Percentiles rank a stretch among this genome's conserved stretches.
Evolutionary conservation across 2,329 filamentous ascomycete genomes (phyloP).

Genomic region (Lachnellula subtilissima): DNA sequence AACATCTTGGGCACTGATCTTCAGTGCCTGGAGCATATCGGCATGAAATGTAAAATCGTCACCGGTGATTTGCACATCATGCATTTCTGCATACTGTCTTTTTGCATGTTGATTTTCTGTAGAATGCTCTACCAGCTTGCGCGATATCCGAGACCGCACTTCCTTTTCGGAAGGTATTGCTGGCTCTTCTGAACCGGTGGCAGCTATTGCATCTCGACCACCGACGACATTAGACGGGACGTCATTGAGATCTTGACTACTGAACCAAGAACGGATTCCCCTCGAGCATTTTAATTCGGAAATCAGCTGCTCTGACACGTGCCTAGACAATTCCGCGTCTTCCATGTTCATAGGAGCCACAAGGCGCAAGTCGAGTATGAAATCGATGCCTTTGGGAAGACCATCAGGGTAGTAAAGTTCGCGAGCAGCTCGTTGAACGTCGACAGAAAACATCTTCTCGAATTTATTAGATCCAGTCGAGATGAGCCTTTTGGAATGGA

Average conservation of each 20-base stretch:
- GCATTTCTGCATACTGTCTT: not conserved
- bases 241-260: conserved; percentile 33
- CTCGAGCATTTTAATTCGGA: conserved; percentile 54
- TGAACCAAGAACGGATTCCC: conserved; percentile 53
- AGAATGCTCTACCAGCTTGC: too few species aligned
- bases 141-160: too few species aligned
- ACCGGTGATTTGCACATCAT: not conserved
- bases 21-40: not conserved
- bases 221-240: conserved; percentile 39
- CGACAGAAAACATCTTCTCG: conserved; percentile 39
- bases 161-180: not conserved
- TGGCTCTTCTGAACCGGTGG: not conserved
- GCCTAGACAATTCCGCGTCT: conserved; percentile 50
- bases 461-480: conserved; percentile 45
- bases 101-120: not conserved
- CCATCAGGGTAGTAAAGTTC: conserved; percentile 26
- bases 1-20: not conserved
- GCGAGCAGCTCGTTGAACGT: conserved; percentile 38
- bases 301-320: conserved; percentile 37
- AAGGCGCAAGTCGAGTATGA: conserved; percentile 56
- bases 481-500: conserved; percentile 44
- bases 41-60: not conserved
- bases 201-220: conserved; percentile 41
- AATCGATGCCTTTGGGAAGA: conserved; percentile 45
- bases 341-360: conserved; percentile 40